Base-by-base conservation (phyloP, 768 basidiomycete genomes). In the Lactarius evosmus region DNA sequence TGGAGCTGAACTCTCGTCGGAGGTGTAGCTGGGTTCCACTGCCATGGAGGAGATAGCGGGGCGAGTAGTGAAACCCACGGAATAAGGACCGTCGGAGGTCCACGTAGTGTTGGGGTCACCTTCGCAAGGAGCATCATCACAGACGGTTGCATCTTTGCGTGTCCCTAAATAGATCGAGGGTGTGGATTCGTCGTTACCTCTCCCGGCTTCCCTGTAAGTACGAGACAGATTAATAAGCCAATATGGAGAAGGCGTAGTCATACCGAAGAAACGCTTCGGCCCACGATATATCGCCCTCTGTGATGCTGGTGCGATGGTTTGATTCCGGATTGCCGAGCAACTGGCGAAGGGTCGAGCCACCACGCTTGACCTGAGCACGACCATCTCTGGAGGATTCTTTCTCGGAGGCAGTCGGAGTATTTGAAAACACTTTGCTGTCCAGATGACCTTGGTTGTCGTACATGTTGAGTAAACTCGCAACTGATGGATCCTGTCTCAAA, bases 231-330 rank as follows among this genome's bases (percentile, higher is more conserved):
- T 32, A 66, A 22, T 34, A 16, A 33, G 25, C 5, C 33, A 19
- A 46, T 29, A 17, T 46, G 19, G 17, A 33, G 29, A 52, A 25
- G 22, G 22, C 30, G 25, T 12, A 7, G 7, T 25, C 61, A 29
- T 68, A 91, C 90, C 80, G 82, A 58, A 91, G 77, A 73, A 83
- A 86, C 49, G 82, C 81, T 75, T 93, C 90, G 14, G 90, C 90
- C 90, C 90, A 93, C 2, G 89, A 91, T 59, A 93, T 90, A 68
- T 92, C 89, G 7, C 89, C 85, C 72, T 90, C 88, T 7, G 71
- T 66, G 0, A 70, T 74, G 66, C 78, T 78, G n/a, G 73, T 70
- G 60, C 78, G 75, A 32, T 62, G 60, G 16, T 51, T 38, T 30
- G 67, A 44, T 34, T 72, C 73, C 25, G 85, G 78, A 58, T 80